Evolutionary conservation across 345 rosid genomes (phyloP).

Genomic region (Clarkia xantiana): DNA sequence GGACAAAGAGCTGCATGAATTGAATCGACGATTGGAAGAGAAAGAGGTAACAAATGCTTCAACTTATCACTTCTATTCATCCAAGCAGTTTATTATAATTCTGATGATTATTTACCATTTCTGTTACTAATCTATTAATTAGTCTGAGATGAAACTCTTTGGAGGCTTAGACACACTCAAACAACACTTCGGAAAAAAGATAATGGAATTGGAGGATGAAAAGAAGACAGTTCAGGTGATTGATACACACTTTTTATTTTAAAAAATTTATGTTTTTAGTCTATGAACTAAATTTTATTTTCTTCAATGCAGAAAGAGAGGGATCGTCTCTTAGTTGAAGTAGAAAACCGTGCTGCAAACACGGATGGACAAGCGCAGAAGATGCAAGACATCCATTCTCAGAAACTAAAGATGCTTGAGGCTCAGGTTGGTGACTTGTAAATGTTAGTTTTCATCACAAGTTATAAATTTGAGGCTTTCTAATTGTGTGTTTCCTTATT

Average conservation of each 20-base stretch:
- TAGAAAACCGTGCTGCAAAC: conserved; percentile 64
- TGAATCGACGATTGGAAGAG: conserved; percentile 79
- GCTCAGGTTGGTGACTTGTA: conserved; percentile 38
- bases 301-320: conserved; percentile 66
- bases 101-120: no score
- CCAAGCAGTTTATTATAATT: no score
- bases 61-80: not conserved
- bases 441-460: not conserved
- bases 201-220: conserved; percentile 80
- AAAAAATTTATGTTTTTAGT: not conserved
- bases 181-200: conserved; percentile 93
- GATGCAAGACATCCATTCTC: conserved; percentile 69
- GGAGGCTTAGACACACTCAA: conserved; percentile 67
- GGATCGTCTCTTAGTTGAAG: conserved; percentile 68
- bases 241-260: conserved; percentile 6
- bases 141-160: conserved; percentile 91
- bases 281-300: not conserved
- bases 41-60: conserved; percentile 56
- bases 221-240: conserved; percentile 77
- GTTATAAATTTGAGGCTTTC: not conserved
- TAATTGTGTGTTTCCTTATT: not conserved
- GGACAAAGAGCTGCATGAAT: conserved; percentile 88
- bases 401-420: conserved; percentile 75
- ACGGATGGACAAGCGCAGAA: conserved; percentile 84
- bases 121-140: conserved; percentile 11